Evolutionary conservation across 495 filamentous ascomycete species (phyloP), one percentile per base, ranked within the genome.

Genomic region (Paragyromitra xinjiangensis): DNA sequence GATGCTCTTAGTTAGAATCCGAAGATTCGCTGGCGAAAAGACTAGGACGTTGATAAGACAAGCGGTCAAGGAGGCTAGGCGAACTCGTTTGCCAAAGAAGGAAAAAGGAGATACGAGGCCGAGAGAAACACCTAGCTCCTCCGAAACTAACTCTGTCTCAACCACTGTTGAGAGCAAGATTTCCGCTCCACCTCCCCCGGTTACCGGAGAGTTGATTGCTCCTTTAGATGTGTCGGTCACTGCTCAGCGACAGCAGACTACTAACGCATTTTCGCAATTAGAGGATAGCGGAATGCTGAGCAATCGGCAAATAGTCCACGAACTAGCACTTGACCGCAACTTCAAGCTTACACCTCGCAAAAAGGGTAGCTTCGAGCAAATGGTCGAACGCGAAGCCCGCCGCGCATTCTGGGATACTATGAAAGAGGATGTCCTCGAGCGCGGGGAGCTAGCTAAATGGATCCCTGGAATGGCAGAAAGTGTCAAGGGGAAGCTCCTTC

Each of bases 321-420:
- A 98, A 82, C 86, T 99, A 29, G 90, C 94, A 44, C 92, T 99
- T 78, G 94, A 98, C 83, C 92, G 91, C 79, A 91, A 95, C 77
- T 99, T 87, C 79, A 87, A 90, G 51, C 84, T 89, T 51, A 82
- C 84, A 0, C 83, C 85, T 34, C 86, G 86, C 56, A 68, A 72
- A n/a, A 87, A 85, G 5, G 85, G 85, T 9, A 84, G 83, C 42
- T 87, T 86, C 78, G 89, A 84, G 72, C 86, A 83, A 74, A 87
- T 87, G 64, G 70, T 82, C 19, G 81, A 80, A 19, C 68, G 67
- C n/a, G 68, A 78, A 19, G 81, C 78, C 59, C 88, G 90, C 71
- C 85, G 86, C 1, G 89, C 91, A 16, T 88, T 97, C 71, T 95
- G 93, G 74, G 87, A 90, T 39, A 87, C 88, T 77, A 94, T 99